A percentile compares a stretch with the other conserved stretches of the same genome.
These are phyloP conservation scores for Salix caprea DNA, from an alignment of 345 rosid species.

Conservation along the genomic window DNA sequence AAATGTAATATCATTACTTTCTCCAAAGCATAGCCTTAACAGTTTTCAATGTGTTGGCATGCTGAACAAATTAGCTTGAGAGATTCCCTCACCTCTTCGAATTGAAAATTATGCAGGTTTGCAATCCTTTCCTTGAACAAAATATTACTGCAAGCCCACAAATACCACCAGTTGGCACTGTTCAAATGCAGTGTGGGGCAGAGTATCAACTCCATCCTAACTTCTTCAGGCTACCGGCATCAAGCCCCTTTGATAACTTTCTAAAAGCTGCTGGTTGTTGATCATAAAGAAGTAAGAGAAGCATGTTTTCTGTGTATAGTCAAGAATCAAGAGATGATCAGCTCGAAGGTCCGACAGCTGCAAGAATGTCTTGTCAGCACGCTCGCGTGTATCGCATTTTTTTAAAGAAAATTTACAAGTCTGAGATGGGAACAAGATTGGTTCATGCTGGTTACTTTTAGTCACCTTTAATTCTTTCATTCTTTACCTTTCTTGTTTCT, in stretches of 20 bases:
- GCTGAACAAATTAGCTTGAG: too few relatives aligned
- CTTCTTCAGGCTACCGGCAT: conserved; percentile 49
- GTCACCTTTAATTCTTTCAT: conserved; percentile 1
- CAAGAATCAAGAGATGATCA: background rate
- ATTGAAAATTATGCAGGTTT: conserved; percentile 42
- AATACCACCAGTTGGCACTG: conserved; percentile 9
- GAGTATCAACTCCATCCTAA: conserved; percentile 42
- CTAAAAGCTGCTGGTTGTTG: conserved; percentile 82
- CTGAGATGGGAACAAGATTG: background rate
- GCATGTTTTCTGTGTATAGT: background rate
- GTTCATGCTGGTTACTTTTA: background rate
- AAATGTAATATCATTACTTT: background rate
- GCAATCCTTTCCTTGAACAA: conserved; percentile 44
- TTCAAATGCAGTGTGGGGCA: conserved; percentile 33
- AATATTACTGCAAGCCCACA: conserved; percentile 18
- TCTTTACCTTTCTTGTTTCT: conserved; percentile 6
- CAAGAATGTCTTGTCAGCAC: background rate
- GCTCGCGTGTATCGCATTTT: background rate
- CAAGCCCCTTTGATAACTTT: conserved; percentile 65
- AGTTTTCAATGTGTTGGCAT: background rate
- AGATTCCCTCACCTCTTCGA: background rate
- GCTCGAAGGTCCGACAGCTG: background rate
- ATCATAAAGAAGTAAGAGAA: conserved; percentile 6
- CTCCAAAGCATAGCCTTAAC: background rate
- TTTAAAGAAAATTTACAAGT: background rate